Evolutionary conservation across 2,329 filamentous ascomycete species (phyloP).

Genomic region (Amesomyces nigricolor): DNA sequence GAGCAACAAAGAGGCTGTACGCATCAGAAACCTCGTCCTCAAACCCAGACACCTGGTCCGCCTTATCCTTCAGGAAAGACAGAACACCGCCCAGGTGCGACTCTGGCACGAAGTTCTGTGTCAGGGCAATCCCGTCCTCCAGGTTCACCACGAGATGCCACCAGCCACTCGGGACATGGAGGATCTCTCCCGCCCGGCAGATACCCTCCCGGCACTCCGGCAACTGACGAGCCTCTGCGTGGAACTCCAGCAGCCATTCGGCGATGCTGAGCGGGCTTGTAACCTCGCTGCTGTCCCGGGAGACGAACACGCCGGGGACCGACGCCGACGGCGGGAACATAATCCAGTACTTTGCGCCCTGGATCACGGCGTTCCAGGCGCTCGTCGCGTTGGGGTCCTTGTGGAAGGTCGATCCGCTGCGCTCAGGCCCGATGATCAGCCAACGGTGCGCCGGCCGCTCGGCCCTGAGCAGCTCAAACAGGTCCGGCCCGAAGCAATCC

Average conservation of each 20-base stretch:
- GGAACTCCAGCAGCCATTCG: slow-evolving; percentile 92
- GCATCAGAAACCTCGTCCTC: slow-evolving; percentile 64
- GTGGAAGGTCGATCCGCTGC: slow-evolving; percentile 91
- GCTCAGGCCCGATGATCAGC: slow-evolving; percentile 83
- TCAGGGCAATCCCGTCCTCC: slow-evolving; percentile 77
- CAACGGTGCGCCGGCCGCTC: slow-evolving; percentile 84
- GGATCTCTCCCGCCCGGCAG: slow-evolving; percentile 74
- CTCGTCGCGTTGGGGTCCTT: slow-evolving; percentile 70
- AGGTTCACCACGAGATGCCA: slow-evolving; percentile 95
- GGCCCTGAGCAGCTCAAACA: slow-evolving; percentile 71
- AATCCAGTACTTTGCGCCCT: slow-evolving; percentile 95
- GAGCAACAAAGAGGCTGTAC: slow-evolving; percentile 67
- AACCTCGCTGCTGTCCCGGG: slow-evolving; percentile 83
- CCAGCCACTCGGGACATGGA: slow-evolving; percentile 93
- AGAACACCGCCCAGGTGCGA: slow-evolving; percentile 70
- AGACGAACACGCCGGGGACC: slow-evolving; percentile 87
- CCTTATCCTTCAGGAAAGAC: slow-evolving; percentile 72
- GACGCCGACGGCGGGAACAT: slow-evolving; percentile 81
- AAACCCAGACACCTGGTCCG: slow-evolving; percentile 86
- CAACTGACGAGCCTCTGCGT: slow-evolving; percentile 69
- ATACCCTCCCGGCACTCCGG: slow-evolving; percentile 81
- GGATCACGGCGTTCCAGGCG: slow-evolving; percentile 91
- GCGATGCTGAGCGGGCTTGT: slow-evolving; percentile 91
- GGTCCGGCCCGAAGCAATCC: slow-evolving; percentile 76
- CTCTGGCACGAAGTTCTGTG: slow-evolving; percentile 87